Conservation (phyloP, 768 basidiomycete species). For the Mycena albidolilacea region DNA sequence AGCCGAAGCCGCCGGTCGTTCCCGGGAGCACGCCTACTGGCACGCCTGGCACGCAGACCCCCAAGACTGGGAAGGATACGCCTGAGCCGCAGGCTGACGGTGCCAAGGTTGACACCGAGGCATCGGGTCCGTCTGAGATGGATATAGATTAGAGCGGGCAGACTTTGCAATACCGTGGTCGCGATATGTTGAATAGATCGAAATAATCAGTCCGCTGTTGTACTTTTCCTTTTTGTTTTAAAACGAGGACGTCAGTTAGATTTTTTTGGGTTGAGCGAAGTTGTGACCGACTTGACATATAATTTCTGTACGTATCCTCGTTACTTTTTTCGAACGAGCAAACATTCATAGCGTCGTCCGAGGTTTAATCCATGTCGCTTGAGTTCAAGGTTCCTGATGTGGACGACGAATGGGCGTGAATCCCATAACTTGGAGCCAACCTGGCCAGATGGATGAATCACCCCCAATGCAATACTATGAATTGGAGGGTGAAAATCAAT, state of each 20-base stretch:
- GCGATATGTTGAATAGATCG: constrained; percentile 28
- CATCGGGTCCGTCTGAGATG: constrained; percentile 80
- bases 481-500: no score
- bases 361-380: no score
- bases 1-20: constrained; percentile 84
- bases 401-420: no score
- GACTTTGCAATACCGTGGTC: constrained; percentile 30
- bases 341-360: no score
- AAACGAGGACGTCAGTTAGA: not conserved
- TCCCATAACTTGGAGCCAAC: no score
- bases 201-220: constrained; percentile 37
- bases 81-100: constrained; percentile 56
- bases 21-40: constrained; percentile 69
- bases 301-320: no score
- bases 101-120: constrained; percentile 49
- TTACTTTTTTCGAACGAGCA: no score
- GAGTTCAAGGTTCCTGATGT: no score
- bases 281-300: no score
- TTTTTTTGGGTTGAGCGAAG: not conserved
- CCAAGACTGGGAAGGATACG: constrained; percentile 74
- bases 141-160: constrained; percentile 77
- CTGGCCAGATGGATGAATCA: no score
- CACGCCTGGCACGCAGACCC: constrained; percentile 83
- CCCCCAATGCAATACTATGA: no score
- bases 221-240: constrained; percentile 13